Evolutionary conservation across 768 basidiomycete species (phyloP).

Genomic region (Lactifluus pinguis): DNA sequence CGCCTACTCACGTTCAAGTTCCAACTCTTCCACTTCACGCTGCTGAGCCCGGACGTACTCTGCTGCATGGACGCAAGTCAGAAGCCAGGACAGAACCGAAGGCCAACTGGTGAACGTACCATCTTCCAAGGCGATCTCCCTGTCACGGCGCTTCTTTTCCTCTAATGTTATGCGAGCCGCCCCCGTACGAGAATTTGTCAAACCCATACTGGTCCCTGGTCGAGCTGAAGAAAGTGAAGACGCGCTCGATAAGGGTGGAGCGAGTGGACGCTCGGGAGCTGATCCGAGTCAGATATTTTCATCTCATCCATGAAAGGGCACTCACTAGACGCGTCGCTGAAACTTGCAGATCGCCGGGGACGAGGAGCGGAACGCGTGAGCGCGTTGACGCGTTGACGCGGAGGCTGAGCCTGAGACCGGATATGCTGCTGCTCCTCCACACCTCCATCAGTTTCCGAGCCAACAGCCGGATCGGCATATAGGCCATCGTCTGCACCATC

Average conservation of each 20-base stretch:
- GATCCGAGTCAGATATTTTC: background rate
- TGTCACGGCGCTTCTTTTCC: slow-evolving; percentile 34
- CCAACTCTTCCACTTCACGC: slow-evolving; percentile 26
- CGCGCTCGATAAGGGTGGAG: background rate
- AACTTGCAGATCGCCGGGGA: slow-evolving; percentile 65
- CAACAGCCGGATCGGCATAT: slow-evolving; percentile 22
- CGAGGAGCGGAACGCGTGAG: slow-evolving; percentile 39
- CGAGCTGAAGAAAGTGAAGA: slow-evolving; percentile 23
- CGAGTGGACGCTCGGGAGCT: slow-evolving; percentile 9
- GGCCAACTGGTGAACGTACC: slow-evolving; percentile 29
- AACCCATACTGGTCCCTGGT: slow-evolving; percentile 38
- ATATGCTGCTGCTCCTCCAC: slow-evolving; percentile 9
- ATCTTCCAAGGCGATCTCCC: slow-evolving; percentile 32
- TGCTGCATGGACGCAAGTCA: background rate
- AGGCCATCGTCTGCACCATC: slow-evolving; percentile 36
- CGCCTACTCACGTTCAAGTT: slow-evolving; percentile 34
- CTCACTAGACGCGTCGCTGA: slow-evolving; percentile 55
- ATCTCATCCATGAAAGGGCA: background rate
- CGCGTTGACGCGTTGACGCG: slow-evolving; percentile 22
- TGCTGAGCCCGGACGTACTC: slow-evolving; percentile 23
- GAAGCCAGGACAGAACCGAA: slow-evolving; percentile 10
- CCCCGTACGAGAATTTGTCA: slow-evolving; percentile 23
- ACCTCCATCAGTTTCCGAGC: slow-evolving; percentile 38
- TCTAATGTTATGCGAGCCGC: slow-evolving; percentile 35
- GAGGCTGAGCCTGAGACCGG: slow-evolving; percentile 17